phyloP scores from a whole-genome alignment of 768 basidiomycete species.

The Pisolithus sp. region DNA sequence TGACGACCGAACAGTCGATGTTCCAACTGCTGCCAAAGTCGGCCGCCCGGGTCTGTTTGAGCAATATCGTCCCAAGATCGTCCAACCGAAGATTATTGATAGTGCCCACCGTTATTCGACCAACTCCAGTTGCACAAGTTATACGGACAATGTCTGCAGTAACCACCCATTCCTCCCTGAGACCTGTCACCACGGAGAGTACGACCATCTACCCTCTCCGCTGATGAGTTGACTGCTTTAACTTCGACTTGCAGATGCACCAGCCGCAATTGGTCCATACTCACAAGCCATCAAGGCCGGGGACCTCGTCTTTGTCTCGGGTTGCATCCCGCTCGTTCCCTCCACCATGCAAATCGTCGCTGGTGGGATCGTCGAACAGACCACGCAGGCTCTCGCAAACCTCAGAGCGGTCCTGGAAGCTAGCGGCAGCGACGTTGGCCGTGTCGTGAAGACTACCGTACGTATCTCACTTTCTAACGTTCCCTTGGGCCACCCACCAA shows the following conservation, averaged over 20 bases:
- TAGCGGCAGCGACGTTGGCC: conserved; percentile 67
- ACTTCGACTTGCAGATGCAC: conserved; percentile 46
- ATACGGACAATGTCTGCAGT: conserved; percentile 18
- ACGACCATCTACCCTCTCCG: not conserved
- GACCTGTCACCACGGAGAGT: conserved; percentile 30
- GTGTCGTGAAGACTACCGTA: conserved; percentile 90
- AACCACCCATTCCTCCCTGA: conserved; percentile 32
- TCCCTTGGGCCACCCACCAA: not conserved
- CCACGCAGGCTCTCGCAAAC: conserved; percentile 81
- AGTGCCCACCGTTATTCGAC: not conserved
- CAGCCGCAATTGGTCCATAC: conserved; percentile 82
- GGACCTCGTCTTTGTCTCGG: conserved; percentile 83
- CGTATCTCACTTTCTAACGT: conserved; percentile 20
- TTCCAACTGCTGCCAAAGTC: conserved; percentile 2
- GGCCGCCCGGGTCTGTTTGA: not conserved
- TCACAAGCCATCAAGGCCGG: conserved; percentile 81
- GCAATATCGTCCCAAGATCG: not conserved
- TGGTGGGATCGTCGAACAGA: conserved; percentile 74
- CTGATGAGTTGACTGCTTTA: not conserved
- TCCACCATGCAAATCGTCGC: conserved; percentile 60
- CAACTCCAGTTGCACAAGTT: not conserved
- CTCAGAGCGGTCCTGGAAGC: conserved; percentile 78
- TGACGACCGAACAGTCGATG: not conserved
- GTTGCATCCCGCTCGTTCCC: conserved; percentile 82
- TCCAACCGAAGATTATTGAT: not conserved